A percentile compares a stretch with the other conserved stretches of the same genome.
Conservation (phyloP, 2,329 filamentous ascomycete species). For the Colletotrichum liaoningense region DNA sequence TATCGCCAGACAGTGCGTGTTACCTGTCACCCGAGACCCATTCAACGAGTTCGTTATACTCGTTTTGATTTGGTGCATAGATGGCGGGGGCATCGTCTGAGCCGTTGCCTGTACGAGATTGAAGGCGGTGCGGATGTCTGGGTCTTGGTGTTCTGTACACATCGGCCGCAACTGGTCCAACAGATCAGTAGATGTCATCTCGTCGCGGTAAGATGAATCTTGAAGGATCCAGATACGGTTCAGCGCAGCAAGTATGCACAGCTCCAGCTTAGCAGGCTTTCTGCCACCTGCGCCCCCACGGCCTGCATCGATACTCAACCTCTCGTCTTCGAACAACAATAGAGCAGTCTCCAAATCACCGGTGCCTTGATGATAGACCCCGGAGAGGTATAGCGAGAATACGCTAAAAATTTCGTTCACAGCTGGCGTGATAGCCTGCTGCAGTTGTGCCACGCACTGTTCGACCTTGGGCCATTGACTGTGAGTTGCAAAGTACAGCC, state of each 20-base stretch:
- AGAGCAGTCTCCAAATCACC: constrained; percentile 79
- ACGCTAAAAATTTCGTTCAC: constrained; percentile 52
- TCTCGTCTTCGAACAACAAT: constrained; percentile 70
- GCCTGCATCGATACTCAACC: constrained; percentile 65
- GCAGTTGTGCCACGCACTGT: constrained; percentile 65
- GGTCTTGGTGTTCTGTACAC: constrained; percentile 76
- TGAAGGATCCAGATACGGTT: constrained; percentile 81
- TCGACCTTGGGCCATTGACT: constrained; percentile 77
- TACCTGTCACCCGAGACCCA: constrained; percentile 75
- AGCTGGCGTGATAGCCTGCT: constrained; percentile 41
- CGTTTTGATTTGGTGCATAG: constrained; percentile 82
- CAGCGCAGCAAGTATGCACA: constrained; percentile 73
- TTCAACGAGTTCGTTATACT: constrained; percentile 80
- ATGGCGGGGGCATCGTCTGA: constrained; percentile 68
- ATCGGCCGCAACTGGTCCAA: constrained; percentile 75
- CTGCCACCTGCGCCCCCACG: constrained; percentile 50
- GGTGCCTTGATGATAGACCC: constrained; percentile 80
- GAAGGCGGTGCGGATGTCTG: constrained; percentile 82
- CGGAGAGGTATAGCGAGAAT: constrained; percentile 77
- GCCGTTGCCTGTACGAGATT: constrained; percentile 79
- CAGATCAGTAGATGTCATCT: constrained; percentile 68
- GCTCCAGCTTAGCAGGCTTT: constrained; percentile 68
- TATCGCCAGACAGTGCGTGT: constrained; percentile 85
- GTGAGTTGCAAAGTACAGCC: constrained; percentile 75
- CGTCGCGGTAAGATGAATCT: constrained; percentile 66